Evolutionary conservation across 805 yeast species (phyloP), one percentile per base, ranked within the genome.

Genomic region (Suhomyces emberorum): DNA sequence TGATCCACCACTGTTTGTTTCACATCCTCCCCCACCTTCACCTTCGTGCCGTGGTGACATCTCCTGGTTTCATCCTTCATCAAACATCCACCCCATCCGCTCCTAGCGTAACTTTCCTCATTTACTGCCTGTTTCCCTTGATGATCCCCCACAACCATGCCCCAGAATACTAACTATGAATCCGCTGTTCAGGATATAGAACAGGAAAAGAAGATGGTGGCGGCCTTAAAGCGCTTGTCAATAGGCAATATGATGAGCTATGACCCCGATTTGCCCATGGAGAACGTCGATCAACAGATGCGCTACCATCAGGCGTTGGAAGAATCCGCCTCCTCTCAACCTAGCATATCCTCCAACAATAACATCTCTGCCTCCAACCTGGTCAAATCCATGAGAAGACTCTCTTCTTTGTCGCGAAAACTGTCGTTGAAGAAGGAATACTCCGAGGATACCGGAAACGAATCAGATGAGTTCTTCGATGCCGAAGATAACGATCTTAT

Each of bases 171-270:
- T 37, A 47, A 38, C 47, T 66, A 65, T 47, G 67, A 57, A 45
- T 51, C 61, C 24, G 95, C 95, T 2, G 88, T 87, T 3, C 79
- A 79, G 48, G 87, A 88, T 4, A 76, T 85, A 30, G 87, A 84
- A 50, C 79, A 77, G 42, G 93, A 85, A 52, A 70, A 83, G 43
- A 77, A 79, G 57, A 78, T 80, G 55, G 85, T 85, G 42, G 77
- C 83, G 24, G 83, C 86, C 15, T 62, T 85, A 46, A 85, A 85
- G 54, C 66, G 95, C 40, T 65, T 83, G 12, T 80, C 88, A 0
- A 81, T 85, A 35, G 93, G 88, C 12, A 66, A 75, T 49, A 59
- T 69, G 52, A 61, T 76, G 61, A 67, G 59, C 33, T 71, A 76
- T 42, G 95, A 84, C 51, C 91, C 91, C 1, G 95, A 84, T 49